phyloP scores from a whole-genome alignment of 176 grass and related monocot species.

The Hordeum marinum region DNA sequence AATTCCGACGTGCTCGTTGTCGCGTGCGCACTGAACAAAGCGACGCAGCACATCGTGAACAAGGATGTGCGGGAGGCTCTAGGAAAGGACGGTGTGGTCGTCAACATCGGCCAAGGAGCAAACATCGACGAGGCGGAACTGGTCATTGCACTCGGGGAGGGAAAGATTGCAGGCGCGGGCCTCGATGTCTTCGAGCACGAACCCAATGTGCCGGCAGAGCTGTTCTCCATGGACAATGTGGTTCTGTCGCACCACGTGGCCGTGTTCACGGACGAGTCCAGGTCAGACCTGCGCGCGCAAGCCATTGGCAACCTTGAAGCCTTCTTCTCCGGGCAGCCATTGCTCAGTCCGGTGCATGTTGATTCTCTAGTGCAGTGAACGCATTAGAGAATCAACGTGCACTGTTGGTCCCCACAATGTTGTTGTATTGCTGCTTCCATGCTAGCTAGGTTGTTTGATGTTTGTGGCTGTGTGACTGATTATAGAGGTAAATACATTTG shows the following conservation, averaged over 20 bases:
- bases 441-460: too few species aligned
- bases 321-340: constrained; percentile 37
- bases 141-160: constrained; percentile 17
- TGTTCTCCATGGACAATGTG: constrained; percentile 40
- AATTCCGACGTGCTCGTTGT: constrained; percentile 37
- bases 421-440: too few species aligned
- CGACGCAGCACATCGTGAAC: constrained; percentile 23
- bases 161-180: constrained; percentile 32
- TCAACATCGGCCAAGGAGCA: constrained; percentile 44
- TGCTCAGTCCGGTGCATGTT: constrained; percentile 15
- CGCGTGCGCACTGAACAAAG: constrained; percentile 35
- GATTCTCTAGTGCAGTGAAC: background rate
- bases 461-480: too few species aligned
- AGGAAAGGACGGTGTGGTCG: constrained; percentile 16
- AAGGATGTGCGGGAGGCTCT: constrained; percentile 33
- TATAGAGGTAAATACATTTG: too few species aligned
- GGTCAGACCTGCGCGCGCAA: background rate
- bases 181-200: constrained; percentile 56
- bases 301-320: constrained; percentile 26
- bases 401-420: too few species aligned
- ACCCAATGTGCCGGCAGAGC: constrained; percentile 23
- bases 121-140: constrained; percentile 33
- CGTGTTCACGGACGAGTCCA: constrained; percentile 10
- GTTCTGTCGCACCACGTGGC: constrained; percentile 35
- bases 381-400: too few species aligned